Evolutionary conservation across 1,284 basidiomycete genomes (phyloP).

Genomic region (Thecaphora thlaspeos): DNA sequence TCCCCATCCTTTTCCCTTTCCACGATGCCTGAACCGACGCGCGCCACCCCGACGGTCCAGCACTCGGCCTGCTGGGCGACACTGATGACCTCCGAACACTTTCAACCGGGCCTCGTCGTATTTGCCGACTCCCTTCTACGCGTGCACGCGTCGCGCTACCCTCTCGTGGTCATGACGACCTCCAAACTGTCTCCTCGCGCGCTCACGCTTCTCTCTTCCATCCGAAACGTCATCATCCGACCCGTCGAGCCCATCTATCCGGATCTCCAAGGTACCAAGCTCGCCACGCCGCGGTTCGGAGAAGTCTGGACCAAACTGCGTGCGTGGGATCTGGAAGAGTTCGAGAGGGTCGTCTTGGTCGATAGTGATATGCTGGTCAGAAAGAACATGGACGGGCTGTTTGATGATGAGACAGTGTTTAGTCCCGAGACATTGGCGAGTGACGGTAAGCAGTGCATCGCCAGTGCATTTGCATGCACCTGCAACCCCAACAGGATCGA

Average conservation of each 20-base stretch:
- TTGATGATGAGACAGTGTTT: slow-evolving; percentile 60
- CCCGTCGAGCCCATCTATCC: slow-evolving; percentile 37
- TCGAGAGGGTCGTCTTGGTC: slow-evolving; percentile 74
- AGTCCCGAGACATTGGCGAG: slow-evolving; percentile 2
- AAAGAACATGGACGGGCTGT: slow-evolving; percentile 86
- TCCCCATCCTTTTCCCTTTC: too few relatives aligned
- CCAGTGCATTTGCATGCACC: slow-evolving; percentile 82
- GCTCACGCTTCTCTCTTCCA: slow-evolving; percentile 11
- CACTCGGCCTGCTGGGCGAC: slow-evolving; percentile 33
- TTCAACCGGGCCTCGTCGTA: slow-evolving; percentile 43
- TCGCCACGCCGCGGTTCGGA: slow-evolving; percentile 39
- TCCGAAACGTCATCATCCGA: slow-evolving; percentile 30
- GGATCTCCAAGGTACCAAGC: slow-evolving; percentile 3
- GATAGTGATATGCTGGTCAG: slow-evolving; percentile 89
- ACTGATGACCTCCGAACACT: slow-evolving; percentile 43
- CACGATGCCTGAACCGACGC: too few relatives aligned
- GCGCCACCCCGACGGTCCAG: too few relatives aligned
- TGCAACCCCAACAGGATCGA: slow-evolving; percentile 82
- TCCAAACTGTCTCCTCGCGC: slow-evolving; percentile 22
- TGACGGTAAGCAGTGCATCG: slow-evolving; percentile 71
- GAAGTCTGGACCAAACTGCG: slow-evolving; percentile 56
- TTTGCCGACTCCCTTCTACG: slow-evolving; percentile 41
- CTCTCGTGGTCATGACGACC: slow-evolving; percentile 45
- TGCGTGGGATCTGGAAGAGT: slow-evolving; percentile 48
- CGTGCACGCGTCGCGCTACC: slow-evolving; percentile 26